phyloP scores from a whole-genome alignment of 208 protist genomes.

The Histomonas meleagridis region DNA sequence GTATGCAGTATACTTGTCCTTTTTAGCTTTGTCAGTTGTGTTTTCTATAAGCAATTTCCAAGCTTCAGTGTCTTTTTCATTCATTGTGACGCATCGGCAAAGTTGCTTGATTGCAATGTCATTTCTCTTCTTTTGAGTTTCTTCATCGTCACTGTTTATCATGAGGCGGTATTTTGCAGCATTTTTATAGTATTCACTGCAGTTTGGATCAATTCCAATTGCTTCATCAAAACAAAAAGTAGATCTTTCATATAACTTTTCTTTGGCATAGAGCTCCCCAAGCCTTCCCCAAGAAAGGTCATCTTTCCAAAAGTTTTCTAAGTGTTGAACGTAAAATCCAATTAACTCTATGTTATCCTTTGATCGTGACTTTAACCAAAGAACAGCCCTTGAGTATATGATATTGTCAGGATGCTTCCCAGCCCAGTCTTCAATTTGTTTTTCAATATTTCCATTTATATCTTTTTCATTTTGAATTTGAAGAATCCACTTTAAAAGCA shows the following conservation, averaged over 20 bases:
- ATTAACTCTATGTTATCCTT: not conserved
- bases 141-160: not conserved
- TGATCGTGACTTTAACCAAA: not conserved
- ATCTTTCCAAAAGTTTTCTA: not conserved
- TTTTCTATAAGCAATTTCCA: too few species aligned
- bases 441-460: not conserved
- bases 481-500: not conserved
- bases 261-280: not conserved
- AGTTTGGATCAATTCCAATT: not conserved
- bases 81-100: too few species aligned
- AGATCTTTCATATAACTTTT: not conserved
- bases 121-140: too few species aligned
- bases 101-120: not conserved
- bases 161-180: not conserved
- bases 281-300: not conserved
- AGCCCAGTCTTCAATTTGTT: not conserved
- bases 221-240: slow-evolving; percentile 4
- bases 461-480: not conserved
- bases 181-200: not conserved
- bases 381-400: not conserved
- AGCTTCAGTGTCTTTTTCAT: too few species aligned
- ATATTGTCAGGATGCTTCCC: not conserved
- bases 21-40: too few species aligned
- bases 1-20: too few species aligned
- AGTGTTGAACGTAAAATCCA: not conserved